Conservation (phyloP, 306 rosid species). For the Pterocarpus santalinus region DNA sequence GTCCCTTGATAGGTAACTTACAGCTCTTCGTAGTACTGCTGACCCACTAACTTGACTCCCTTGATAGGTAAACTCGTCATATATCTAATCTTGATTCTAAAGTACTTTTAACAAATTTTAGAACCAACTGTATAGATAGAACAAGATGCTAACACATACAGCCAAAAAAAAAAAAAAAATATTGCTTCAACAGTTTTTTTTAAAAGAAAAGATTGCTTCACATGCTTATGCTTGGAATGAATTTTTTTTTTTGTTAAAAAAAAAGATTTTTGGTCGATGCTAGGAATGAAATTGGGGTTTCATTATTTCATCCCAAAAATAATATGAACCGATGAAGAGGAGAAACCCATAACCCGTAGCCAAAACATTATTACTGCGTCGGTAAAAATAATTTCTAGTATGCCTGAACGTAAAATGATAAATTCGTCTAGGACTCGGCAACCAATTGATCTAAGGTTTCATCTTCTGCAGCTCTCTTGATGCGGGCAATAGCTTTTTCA, state of each 20-base stretch:
- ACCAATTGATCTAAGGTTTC: constrained; percentile 50
- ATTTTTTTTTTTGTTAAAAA: too few species aligned
- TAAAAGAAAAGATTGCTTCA: too few species aligned
- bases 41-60: neutral
- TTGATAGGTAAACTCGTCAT: too few species aligned
- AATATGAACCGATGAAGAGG: neutral
- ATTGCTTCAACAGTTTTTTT: too few species aligned
- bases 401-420: neutral
- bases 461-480: constrained; percentile 57
- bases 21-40: neutral
- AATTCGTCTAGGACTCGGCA: constrained; percentile 27
- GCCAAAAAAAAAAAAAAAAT: too few species aligned
- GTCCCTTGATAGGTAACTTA: constrained; percentile 4
- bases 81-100: too few species aligned
- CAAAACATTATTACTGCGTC: neutral
- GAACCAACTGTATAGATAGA: too few species aligned
- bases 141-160: too few species aligned
- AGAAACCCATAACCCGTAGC: too few species aligned
- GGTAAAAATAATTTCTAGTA: neutral
- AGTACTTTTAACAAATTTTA: too few species aligned
- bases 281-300: neutral
- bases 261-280: too few species aligned
- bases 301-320: neutral
- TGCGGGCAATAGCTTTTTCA: constrained; percentile 57
- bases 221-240: too few species aligned